Conservation (phyloP, 2,329 filamentous ascomycete genomes). For the Botrytis galanthina region DNA sequence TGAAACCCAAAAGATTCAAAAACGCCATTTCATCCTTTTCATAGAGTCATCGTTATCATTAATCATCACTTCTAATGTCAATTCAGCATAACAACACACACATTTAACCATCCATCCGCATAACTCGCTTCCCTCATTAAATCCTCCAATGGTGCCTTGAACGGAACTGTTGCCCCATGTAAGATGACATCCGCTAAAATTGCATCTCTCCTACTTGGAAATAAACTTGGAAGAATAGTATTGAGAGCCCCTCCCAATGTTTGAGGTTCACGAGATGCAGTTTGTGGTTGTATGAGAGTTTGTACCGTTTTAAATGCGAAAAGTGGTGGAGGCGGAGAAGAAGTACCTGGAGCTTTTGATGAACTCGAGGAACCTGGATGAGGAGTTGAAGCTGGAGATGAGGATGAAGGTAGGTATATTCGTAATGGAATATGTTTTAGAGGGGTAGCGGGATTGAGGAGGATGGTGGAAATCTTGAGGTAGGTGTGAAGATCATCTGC, state of each 20-base stretch:
- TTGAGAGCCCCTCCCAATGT: constrained; percentile 78
- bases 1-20: background rate
- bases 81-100: constrained; percentile 67
- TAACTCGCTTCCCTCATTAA: constrained; percentile 80
- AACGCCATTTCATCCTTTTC: background rate
- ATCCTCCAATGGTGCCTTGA: constrained; percentile 76
- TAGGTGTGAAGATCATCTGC: constrained; percentile 72
- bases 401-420: constrained; percentile 74
- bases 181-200: constrained; percentile 81
- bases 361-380: constrained; percentile 42
- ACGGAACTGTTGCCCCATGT: constrained; percentile 81
- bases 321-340: constrained; percentile 36
- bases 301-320: constrained; percentile 73
- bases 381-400: constrained; percentile 60
- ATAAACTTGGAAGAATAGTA: constrained; percentile 71
- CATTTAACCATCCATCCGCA: constrained; percentile 86
- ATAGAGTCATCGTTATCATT: constrained; percentile 3
- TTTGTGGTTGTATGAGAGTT: constrained; percentile 59
- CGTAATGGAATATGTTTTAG: constrained; percentile 84
- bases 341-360: constrained; percentile 19
- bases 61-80: background rate
- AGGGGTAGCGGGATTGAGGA: constrained; percentile 72
- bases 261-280: constrained; percentile 51
- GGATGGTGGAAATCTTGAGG: constrained; percentile 69
- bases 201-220: constrained; percentile 81